A percentile compares a stretch with the other conserved stretches of the same genome.
These are phyloP conservation scores for Heliamphora pulchella DNA, from an alignment of 179 eudicot species.

Conservation along the genomic window DNA sequence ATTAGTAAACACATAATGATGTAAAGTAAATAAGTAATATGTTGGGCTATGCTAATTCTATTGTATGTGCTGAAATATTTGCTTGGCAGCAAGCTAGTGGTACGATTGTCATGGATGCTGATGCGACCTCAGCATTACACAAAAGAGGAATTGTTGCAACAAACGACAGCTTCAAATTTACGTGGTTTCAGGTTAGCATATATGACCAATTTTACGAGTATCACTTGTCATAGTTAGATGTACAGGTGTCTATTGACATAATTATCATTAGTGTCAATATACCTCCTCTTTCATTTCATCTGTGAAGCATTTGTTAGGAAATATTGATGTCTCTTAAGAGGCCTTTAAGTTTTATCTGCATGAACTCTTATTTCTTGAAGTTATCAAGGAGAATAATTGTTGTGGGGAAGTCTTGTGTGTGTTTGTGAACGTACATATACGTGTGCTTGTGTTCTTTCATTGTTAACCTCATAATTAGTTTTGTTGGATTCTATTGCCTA, in stretches of 20 bases:
- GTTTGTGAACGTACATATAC: too few relatives aligned
- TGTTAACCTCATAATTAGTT: not conserved
- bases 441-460: too few relatives aligned
- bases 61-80: not conserved
- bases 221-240: not conserved
- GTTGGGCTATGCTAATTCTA: constrained; percentile 13
- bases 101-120: constrained; percentile 76
- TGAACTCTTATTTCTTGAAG: not conserved
- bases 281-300: not conserved
- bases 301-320: too few relatives aligned
- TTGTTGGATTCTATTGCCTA: not conserved
- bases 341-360: not conserved
- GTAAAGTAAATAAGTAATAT: not conserved
- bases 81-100: constrained; percentile 75
- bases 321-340: not conserved
- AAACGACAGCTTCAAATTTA: constrained; percentile 69
- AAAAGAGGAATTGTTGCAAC: constrained; percentile 60
- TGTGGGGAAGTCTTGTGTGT: not conserved
- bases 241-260: not conserved
- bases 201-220: not conserved
- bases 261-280: not conserved
- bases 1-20: not conserved
- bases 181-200: constrained; percentile 65
- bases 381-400: not conserved
- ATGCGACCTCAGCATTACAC: constrained; percentile 77